Conservation (phyloP, 2,329 filamentous ascomycete species). For the Fusarium gaditjirri region DNA sequence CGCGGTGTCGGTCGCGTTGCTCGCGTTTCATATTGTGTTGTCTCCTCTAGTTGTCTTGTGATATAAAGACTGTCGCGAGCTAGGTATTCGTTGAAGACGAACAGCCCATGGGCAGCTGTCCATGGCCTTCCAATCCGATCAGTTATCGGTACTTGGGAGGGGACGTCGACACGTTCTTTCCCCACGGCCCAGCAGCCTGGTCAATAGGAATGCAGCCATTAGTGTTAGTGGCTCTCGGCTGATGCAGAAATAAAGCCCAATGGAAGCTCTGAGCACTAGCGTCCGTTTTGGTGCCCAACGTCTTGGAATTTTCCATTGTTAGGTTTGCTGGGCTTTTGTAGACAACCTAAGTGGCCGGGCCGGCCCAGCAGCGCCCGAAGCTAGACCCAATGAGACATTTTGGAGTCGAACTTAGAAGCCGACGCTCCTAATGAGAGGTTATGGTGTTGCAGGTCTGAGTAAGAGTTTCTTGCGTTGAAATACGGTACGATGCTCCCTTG, state of each 20-base stretch:
- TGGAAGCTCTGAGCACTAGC: conserved; percentile 37
- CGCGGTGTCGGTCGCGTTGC: conserved; percentile 17
- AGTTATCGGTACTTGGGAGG: conserved; percentile 18
- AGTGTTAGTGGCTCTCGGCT: conserved; percentile 38
- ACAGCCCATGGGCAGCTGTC: conserved; percentile 5
- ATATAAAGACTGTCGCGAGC: neutral
- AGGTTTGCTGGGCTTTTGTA: conserved; percentile 26
- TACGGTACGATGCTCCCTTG: conserved; percentile 1
- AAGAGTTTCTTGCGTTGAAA: conserved; percentile 12
- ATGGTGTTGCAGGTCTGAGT: conserved; percentile 18
- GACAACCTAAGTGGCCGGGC: conserved; percentile 39
- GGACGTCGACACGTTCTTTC: conserved; percentile 32
- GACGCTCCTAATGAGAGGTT: conserved; percentile 18
- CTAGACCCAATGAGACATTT: conserved; percentile 36
- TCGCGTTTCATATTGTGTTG: conserved; percentile 30
- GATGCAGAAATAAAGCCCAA: conserved; percentile 39
- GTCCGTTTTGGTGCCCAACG: conserved; percentile 46
- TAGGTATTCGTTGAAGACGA: conserved; percentile 12
- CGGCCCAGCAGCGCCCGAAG: conserved; percentile 42
- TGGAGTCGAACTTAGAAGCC: conserved; percentile 19
- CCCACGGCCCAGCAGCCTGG: conserved; percentile 35
- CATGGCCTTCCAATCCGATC: conserved; percentile 7
- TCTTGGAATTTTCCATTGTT: conserved; percentile 27
- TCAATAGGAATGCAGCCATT: conserved; percentile 45
- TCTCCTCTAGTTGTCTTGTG: conserved; percentile 17